Evolutionary conservation across 2,329 filamentous ascomycete species (phyloP), one percentile per base, ranked within the genome.

Genomic region (Elsinoe fawcettii): DNA sequence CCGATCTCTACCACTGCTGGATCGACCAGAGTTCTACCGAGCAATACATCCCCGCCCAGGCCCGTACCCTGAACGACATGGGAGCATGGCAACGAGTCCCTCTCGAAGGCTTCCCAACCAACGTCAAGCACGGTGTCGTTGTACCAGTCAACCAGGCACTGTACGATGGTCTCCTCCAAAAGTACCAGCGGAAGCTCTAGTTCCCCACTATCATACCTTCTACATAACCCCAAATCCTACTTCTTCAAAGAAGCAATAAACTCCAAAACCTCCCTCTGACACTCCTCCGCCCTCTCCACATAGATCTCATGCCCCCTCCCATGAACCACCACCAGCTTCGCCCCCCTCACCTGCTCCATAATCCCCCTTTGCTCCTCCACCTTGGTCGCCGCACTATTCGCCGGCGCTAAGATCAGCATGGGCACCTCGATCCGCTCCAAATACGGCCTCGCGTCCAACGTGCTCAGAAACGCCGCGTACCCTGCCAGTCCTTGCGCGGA

Each of bases 221-320:
- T n/a, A 14, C 5, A 37, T 30, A 53, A 18, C 14, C 27, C 6
- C 20, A 49, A 16, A 49, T 11, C 27, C 44, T 49, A 49, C 20
- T 25, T 37, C 49, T 53, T 16, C 49, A 53, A 20, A 11, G 16
- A n/a, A 23, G 30, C 49, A 25, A 69, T 63, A 58, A 75, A 72
- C 62, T 80, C 77, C 32, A 80, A 65, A 34, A 64, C 56, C n/a
- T 58, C 56, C 55, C 55, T 41, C 57, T 70, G 68, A 58, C 65
- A 70, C 43, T 58, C 60, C 34, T 66, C 63, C 1, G 67, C 61
- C 25, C 57, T 39, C 32, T 63, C 57, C 1, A 69, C 64, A 56
- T 69, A 70, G n/a, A 71, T 71, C 61, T 71, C 69, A 60, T 71
- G 69, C 5, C 67, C 68, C 12, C 60, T 60, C 1, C 64, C 67